Base-by-base conservation (phyloP, 1,139 yeast species). In the Scheffersomyces segobiensis region DNA sequence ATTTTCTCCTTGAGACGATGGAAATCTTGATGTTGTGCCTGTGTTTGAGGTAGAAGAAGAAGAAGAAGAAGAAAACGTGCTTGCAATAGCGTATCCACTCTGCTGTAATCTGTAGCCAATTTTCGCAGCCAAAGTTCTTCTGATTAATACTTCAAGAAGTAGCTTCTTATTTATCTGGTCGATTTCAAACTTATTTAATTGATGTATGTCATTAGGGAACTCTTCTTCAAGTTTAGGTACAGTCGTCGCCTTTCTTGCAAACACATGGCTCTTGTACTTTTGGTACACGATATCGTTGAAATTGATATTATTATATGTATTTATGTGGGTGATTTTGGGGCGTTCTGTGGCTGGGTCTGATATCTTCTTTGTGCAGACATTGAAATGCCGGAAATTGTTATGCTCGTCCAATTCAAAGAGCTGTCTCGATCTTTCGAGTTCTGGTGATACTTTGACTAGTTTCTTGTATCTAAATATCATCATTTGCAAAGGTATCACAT, bases 71-170 rank as follows among this genome's bases (percentile, higher is more conserved):
- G 58, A 14, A 18, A 52, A 49, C 6, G 59, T 50, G 18, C 57
- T 50, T 14, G n/a, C 46, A 6, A 55, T 20, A 2, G 17, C 63
- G 59, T 56, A 18, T 8, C 53, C 52, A 53, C 63, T 63, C 50
- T 71, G 71, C 46, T 63, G 65, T 55, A 78, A 67, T 52, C 84
- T 63, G 61, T 73, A 80, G 2, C 69, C 77, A 19, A 80, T 71
- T 65, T 80, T 80, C 3, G 82, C 84, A 50, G 82, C 80, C 61
- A 80, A 65, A 0, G 83, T 80, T 59, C 82, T 66, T 56, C 84
- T 69, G 19, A 80, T 58, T 51, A 80, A 69, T 1, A 78, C 64
- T 56, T 80, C 84, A 52, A 79, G 69, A 19, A 77, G 65, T 0
- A 80, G 57, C 55, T 71, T 73, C 53, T 69, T 71, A 58, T 79